Conservation (phyloP, 73 alveolate genomes). For the Paramecium octaurelia region DNA sequence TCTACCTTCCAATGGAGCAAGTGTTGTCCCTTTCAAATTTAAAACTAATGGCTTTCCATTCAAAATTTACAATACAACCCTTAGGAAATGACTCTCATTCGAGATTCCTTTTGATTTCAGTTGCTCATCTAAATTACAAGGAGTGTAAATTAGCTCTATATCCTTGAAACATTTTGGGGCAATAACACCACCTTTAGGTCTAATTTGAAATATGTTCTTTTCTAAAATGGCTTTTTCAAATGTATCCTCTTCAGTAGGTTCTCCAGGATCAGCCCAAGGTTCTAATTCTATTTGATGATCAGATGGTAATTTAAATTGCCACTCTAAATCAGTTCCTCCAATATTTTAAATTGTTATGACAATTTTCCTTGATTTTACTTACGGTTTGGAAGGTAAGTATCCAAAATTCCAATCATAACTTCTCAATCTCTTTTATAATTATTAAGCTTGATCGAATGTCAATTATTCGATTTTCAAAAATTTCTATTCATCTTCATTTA, state of each 20-base stretch:
- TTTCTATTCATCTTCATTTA: slow-evolving; percentile 87
- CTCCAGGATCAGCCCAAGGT: slow-evolving; percentile 99
- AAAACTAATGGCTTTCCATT: slow-evolving; percentile 96
- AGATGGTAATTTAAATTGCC: slow-evolving; percentile 92
- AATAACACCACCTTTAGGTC: slow-evolving; percentile 89
- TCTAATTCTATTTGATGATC: slow-evolving; percentile 91
- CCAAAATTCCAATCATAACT: slow-evolving; percentile 90
- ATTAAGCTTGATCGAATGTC: slow-evolving; percentile 39
- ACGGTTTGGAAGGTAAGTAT: slow-evolving; percentile 76
- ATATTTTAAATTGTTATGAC: slow-evolving; percentile 93
- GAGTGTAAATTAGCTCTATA: slow-evolving; percentile 74
- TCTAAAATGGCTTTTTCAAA: slow-evolving; percentile 95
- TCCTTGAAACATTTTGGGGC: slow-evolving; percentile 87
- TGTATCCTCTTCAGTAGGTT: slow-evolving; percentile 94
- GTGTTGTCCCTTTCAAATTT: slow-evolving; percentile 89
- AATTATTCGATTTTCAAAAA: slow-evolving; percentile 75
- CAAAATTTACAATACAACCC: slow-evolving; percentile 88
- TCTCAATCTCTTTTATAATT: slow-evolving; percentile 67
- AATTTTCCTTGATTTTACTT: slow-evolving; percentile 80
- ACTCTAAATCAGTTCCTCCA: slow-evolving; percentile 97
- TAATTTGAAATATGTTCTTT: slow-evolving; percentile 87
- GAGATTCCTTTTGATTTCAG: slow-evolving; percentile 4
- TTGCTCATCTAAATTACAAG: slow-evolving; percentile 60
- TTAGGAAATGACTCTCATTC: slow-evolving; percentile 80
- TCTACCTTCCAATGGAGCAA: slow-evolving; percentile 91